A percentile compares a stretch with the other conserved stretches of the same genome.
Evolutionary conservation across 495 filamentous ascomycete species (phyloP).

Genomic region (Hypoxylon lenormandii): DNA sequence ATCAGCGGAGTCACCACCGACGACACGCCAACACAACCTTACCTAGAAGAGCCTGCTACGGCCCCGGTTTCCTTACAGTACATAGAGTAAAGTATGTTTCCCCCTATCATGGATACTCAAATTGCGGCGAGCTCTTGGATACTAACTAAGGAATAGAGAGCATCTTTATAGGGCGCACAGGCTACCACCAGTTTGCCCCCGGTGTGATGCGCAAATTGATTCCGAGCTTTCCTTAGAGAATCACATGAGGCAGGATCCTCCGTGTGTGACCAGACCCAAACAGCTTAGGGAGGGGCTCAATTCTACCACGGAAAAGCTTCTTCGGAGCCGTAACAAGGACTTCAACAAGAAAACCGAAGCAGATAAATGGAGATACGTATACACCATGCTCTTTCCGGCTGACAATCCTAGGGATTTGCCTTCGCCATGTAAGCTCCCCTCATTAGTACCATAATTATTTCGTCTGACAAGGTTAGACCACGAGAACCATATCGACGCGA

Average conservation of each 20-base stretch:
- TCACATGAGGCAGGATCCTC: slow-evolving; percentile 20
- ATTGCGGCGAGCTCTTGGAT: not conserved
- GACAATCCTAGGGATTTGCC: slow-evolving; percentile 9
- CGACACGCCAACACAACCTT: not conserved
- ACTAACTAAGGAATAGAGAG: not conserved
- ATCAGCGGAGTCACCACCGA: slow-evolving; percentile 1
- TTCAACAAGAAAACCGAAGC: slow-evolving; percentile 30
- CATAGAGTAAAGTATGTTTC: slow-evolving; percentile 3
- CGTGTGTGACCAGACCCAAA: slow-evolving; percentile 20
- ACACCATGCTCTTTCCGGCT: slow-evolving; percentile 33
- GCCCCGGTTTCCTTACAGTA: slow-evolving; percentile 1
- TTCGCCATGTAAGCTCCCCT: slow-evolving; percentile 6
- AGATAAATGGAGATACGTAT: slow-evolving; percentile 40
- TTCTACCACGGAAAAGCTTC: slow-evolving; percentile 5
- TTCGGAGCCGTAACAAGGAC: slow-evolving; percentile 36
- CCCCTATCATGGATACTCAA: not conserved
- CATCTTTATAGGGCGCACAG: slow-evolving; percentile 13
- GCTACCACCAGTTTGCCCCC: slow-evolving; percentile 14
- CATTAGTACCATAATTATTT: not conserved
- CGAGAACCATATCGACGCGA: not conserved
- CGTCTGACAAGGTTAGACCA: not conserved
- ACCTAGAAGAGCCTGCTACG: slow-evolving; percentile 4
- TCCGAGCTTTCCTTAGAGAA: slow-evolving; percentile 14
- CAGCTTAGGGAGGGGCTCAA: slow-evolving; percentile 36
- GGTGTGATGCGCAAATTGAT: slow-evolving; percentile 8